A percentile compares a stretch with the other conserved stretches of the same genome.
phyloP scores from a whole-genome alignment of 1,284 basidiomycete species.

The Agroathelia rolfsii region DNA sequence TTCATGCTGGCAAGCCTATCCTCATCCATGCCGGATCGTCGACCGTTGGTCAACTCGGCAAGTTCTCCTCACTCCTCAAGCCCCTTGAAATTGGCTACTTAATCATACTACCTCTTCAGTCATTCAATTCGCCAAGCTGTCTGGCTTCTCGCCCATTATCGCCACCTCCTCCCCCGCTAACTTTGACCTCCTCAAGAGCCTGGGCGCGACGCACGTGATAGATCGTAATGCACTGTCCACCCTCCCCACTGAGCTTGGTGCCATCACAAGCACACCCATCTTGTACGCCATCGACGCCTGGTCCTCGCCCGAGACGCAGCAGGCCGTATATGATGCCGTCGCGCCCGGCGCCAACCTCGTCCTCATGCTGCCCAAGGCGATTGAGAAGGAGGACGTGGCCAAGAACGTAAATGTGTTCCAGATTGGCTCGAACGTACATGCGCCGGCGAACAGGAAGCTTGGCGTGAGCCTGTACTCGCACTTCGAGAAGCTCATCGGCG shows the following conservation, averaged over 20 bases:
- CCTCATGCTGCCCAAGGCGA: slow-evolving; percentile 14
- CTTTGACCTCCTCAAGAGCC: slow-evolving; percentile 28
- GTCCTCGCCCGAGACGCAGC: slow-evolving; percentile 20
- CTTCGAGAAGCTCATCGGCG: slow-evolving; percentile 23
- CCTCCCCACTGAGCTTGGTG: slow-evolving; percentile 7
- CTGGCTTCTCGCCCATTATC: slow-evolving; percentile 45
- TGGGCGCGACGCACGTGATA: slow-evolving; percentile 46
- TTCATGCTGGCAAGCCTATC: slow-evolving; percentile 27
- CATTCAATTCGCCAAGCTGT: slow-evolving; percentile 43
- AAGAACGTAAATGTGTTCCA: slow-evolving; percentile 16
- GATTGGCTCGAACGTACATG: slow-evolving; percentile 19
- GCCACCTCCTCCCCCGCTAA: slow-evolving; percentile 40
- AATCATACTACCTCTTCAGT: slow-evolving; percentile 20
- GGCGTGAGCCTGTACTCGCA: slow-evolving; percentile 17
- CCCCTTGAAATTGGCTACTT: too few relatives aligned
- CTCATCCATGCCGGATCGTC: slow-evolving; percentile 35
- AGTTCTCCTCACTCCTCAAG: slow-evolving; percentile 14
- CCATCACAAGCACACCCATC: slow-evolving; percentile 16
- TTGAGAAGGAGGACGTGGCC: slow-evolving; percentile 15
- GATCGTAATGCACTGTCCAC: too few relatives aligned
- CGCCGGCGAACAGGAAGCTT: slow-evolving; percentile 15
- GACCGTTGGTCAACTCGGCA: slow-evolving; percentile 33
- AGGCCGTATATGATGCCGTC: slow-evolving; percentile 17
- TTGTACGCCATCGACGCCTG: slow-evolving; percentile 31
- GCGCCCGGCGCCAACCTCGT: slow-evolving; percentile 18